Percentiles rank a stretch among this genome's conserved stretches.
phyloP scores from a whole-genome alignment of 164 flowering plant genomes.

The Buxus sempervirens region DNA sequence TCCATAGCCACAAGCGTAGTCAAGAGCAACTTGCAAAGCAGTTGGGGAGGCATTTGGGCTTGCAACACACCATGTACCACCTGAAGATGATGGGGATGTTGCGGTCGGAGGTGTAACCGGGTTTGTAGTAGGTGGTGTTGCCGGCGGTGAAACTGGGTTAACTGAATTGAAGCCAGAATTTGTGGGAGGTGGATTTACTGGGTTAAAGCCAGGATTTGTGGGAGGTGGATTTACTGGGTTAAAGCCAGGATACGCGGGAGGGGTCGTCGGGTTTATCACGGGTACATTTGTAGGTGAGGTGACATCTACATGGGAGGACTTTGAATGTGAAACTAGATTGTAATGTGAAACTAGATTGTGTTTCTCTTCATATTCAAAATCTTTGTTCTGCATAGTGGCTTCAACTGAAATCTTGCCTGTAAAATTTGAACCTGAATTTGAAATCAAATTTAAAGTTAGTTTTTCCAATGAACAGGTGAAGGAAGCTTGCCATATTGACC shows the following conservation, averaged over 20 bases:
- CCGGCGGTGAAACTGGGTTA: conserved; percentile 12
- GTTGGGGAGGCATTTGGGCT: conserved; percentile 54
- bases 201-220: conserved; percentile 13
- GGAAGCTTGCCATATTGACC: background rate
- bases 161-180: conserved; percentile 21
- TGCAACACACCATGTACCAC: conserved; percentile 78
- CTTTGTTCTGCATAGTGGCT: conserved; percentile 17
- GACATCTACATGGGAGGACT: conserved; percentile 34
- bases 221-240: conserved; percentile 19
- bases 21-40: conserved; percentile 73
- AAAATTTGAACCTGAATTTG: conserved; percentile 33
- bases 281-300: conserved; percentile 6
- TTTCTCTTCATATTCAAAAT: conserved; percentile 11
- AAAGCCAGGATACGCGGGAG: background rate
- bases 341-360: no score
- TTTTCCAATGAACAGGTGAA: no score
- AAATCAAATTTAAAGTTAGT: conserved; percentile 10
- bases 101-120: conserved; percentile 21
- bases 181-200: conserved; percentile 21
- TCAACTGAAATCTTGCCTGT: conserved; percentile 29
- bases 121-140: background rate
- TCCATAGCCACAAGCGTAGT: conserved; percentile 87
- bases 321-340: conserved; percentile 19
- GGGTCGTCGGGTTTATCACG: background rate
- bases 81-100: conserved; percentile 25